A percentile compares a stretch with the other conserved stretches of the same genome.
Conservation (phyloP, 2,329 filamentous ascomycete genomes). For the Dactylellina haptotyla region DNA sequence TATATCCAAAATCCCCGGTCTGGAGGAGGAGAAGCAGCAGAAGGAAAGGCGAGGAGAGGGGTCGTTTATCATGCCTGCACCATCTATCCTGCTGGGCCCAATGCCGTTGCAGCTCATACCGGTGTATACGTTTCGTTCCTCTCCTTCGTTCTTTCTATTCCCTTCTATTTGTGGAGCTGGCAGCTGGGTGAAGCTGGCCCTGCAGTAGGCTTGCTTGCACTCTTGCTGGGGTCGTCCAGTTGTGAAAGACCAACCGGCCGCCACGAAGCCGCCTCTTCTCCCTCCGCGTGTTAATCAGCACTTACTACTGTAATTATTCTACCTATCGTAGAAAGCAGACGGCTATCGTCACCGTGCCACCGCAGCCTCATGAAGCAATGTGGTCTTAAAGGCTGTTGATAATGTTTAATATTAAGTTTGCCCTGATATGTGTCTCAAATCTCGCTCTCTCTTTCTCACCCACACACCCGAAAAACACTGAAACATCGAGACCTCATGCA, state of each 20-base stretch:
- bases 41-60: not conserved
- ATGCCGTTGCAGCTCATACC: not conserved
- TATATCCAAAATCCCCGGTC: no score
- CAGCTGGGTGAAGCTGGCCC: slow-evolving; percentile 43
- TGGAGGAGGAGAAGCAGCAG: no score
- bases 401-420: not conserved
- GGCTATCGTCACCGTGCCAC: no score
- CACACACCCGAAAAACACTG: not conserved
- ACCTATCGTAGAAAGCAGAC: not conserved
- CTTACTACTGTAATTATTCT: no score
- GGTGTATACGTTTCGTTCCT: no score
- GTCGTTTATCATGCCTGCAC: not conserved
- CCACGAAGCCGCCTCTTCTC: not conserved
- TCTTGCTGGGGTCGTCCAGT: no score
- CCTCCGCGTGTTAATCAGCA: no score
- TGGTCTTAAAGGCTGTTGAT: no score
- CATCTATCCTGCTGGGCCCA: not conserved
- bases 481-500: slow-evolving; percentile 5
- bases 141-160: no score
- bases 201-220: slow-evolving; percentile 31
- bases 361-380: not conserved
- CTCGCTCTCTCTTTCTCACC: not conserved
- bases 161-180: slow-evolving; percentile 24
- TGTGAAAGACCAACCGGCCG: no score
- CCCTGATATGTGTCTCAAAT: not conserved